phyloP scores from a whole-genome alignment of 2,329 filamentous ascomycete genomes.

The Sclerotinia spermophila region DNA sequence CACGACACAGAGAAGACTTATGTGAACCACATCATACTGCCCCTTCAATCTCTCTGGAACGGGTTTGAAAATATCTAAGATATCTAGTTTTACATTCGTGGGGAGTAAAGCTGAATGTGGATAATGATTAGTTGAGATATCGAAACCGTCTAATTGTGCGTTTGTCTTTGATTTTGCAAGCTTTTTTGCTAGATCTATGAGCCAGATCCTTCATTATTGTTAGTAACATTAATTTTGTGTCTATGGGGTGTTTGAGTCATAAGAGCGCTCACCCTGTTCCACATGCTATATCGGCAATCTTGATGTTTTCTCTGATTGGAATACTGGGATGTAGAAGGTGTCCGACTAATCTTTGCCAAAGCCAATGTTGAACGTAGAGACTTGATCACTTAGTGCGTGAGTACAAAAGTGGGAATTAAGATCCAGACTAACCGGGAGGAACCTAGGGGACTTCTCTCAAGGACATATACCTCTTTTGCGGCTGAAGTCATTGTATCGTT shows the following conservation, averaged over 20 bases:
- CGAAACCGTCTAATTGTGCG: constrained; percentile 6
- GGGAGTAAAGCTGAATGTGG: background rate
- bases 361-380: constrained; percentile 8
- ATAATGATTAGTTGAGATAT: constrained; percentile 7
- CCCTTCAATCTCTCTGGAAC: background rate
- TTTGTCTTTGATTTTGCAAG: background rate
- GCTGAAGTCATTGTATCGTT: constrained; percentile 6
- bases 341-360: constrained; percentile 8
- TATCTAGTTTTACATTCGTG: constrained; percentile 5
- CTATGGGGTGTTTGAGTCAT: background rate
- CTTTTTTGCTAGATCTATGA: constrained; percentile 15
- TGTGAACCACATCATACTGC: constrained; percentile 9
- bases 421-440: constrained; percentile 5
- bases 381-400: background rate
- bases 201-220: constrained; percentile 5
- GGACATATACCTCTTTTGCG: background rate
- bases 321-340: constrained; percentile 10
- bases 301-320: background rate
- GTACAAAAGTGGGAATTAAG: background rate
- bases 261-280: constrained; percentile 10
- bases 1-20: constrained; percentile 9
- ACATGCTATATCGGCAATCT: constrained; percentile 14
- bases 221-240: background rate
- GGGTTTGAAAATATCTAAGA: background rate
- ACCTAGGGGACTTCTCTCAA: background rate